These are phyloP conservation scores for Bidens hawaiensis DNA, from an alignment of 140 eudicot genomes.

Conservation along the genomic window DNA sequence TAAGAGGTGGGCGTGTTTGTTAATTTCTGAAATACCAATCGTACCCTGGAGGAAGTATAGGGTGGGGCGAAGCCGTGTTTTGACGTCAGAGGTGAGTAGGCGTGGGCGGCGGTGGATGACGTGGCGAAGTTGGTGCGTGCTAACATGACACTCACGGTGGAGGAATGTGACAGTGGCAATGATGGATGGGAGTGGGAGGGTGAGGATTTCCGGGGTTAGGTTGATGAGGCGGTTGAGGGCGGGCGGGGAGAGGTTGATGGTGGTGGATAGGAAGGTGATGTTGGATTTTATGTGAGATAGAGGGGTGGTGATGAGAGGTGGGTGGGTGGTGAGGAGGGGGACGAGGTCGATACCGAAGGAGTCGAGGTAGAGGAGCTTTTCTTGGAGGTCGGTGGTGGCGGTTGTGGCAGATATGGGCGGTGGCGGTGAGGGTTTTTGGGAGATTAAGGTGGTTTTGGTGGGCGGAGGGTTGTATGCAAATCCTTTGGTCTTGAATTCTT, in stretches of 20 bases:
- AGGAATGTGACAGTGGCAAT: constrained; percentile 67
- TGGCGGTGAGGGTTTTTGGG: constrained; percentile 27
- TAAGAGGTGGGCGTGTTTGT: constrained; percentile 48
- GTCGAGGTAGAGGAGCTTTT: constrained; percentile 58
- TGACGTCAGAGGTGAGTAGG: constrained; percentile 58
- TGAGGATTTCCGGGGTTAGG: constrained; percentile 65
- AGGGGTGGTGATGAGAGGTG: constrained; percentile 45
- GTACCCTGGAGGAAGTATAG: constrained; percentile 77
- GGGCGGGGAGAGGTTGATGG: constrained; percentile 45
- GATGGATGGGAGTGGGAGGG: constrained; percentile 31
- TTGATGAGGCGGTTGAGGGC: constrained; percentile 57
- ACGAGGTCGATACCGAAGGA: constrained; percentile 73
- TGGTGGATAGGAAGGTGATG: constrained; percentile 51
- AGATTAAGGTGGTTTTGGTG: constrained; percentile 32
- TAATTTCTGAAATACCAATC: constrained; percentile 50
- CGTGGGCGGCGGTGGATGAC: constrained; percentile 84
- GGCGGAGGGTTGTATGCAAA: constrained; percentile 48
- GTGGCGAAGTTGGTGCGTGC: constrained; percentile 42
- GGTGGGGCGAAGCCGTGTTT: constrained; percentile 67
- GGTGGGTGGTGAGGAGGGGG: constrained; percentile 48
- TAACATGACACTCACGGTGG: constrained; percentile 74
- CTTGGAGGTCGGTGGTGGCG: constrained; percentile 47
- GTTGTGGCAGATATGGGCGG: constrained; percentile 14
- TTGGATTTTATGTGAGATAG: constrained; percentile 47
- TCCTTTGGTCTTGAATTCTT: constrained; percentile 73